Percentiles rank a stretch among this genome's conserved stretches.
phyloP scores from a whole-genome alignment of 768 basidiomycete genomes.

The Russula lepida region DNA sequence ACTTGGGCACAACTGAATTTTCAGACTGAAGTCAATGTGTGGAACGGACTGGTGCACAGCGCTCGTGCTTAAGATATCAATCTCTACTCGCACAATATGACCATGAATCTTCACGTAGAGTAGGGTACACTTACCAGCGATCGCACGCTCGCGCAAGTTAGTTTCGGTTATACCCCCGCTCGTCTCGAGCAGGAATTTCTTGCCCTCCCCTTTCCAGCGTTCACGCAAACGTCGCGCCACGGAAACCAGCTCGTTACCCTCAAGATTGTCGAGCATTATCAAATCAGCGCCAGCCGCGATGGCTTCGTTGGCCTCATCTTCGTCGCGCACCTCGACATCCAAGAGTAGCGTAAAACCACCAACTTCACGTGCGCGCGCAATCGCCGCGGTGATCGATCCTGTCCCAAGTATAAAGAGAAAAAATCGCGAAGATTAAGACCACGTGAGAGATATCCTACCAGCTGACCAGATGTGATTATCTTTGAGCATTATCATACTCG shows the following conservation, averaged over 20 bases:
- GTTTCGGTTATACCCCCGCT: conserved; percentile 91
- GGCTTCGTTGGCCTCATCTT: conserved; percentile 93
- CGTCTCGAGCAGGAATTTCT: conserved; percentile 78
- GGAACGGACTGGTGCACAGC: conserved; percentile 85
- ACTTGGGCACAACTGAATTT: neutral
- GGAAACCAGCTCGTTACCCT: conserved; percentile 58
- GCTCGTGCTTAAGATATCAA: conserved; percentile 92
- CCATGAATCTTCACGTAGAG: conserved; percentile 27
- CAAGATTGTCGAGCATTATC: conserved; percentile 55
- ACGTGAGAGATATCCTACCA: conserved; percentile 38
- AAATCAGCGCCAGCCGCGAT: conserved; percentile 93
- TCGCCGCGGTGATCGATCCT: conserved; percentile 25
- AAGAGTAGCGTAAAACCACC: conserved; percentile 88
- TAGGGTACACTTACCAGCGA: conserved; percentile 54
- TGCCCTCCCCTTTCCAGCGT: conserved; percentile 71
- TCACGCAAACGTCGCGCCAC: conserved; percentile 66
- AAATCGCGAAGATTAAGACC: neutral
- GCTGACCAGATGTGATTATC: conserved; percentile 99
- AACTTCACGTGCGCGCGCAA: conserved; percentile 50
- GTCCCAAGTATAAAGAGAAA: conserved; percentile 30
- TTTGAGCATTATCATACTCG: conserved; percentile 99
- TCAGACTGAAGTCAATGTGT: conserved; percentile 55
- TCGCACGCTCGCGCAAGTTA: conserved; percentile 72
- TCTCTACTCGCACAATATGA: conserved; percentile 36
- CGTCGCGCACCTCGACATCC: conserved; percentile 82